Evolutionary conservation across 1,284 basidiomycete genomes (phyloP), one percentile per base, ranked within the genome.

Genomic region (Apiotrichum sp.): DNA sequence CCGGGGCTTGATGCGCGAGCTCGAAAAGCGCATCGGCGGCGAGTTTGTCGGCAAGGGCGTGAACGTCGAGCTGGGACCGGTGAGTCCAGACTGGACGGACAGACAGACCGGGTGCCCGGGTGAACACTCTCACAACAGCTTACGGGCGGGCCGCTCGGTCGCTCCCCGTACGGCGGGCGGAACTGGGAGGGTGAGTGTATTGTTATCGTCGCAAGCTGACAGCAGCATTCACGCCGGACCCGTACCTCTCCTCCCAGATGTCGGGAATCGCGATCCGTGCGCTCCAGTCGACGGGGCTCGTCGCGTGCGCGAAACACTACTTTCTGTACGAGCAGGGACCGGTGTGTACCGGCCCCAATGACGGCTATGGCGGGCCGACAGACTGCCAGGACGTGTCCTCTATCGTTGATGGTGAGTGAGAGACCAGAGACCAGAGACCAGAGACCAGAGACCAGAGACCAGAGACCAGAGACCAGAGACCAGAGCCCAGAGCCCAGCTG

Each of bases 21-120:
- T 79, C 45, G 77, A 75, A 6, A 47, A 59, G 11, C 72, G 75
- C 11, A 78, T 81, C 55, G 79, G 77, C 1, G 61, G 73, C 49
- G 80, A 82, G 69, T 79, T 78, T 65, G 66, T 69, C 46, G 75
- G 67, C 33, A 75, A 74, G 49, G 75, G 74, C 5, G 66, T 75
- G 46, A 73, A 72, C 42, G 72, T 73, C 11, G 68, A 65, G 34
- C 61, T 75, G 2, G 72, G 69, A 14, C 72, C 72, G 9, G 71
- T 72, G 47, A 55, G 70, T 56, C 0, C 8, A 9, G 33, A 10
- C 22, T 22, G 22, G 22, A 22, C 22, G 22, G 22, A 22, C 22
- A 22, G 22, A 22, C 22, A 22, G 22, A 22, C 22, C 22, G 22
- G 22, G 22, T 22, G 22, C 22, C 22, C 22, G 22, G 22, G 22